These are phyloP conservation scores for Syzygium aromaticum DNA, from an alignment of 345 rosid species.

Conservation along the genomic window DNA sequence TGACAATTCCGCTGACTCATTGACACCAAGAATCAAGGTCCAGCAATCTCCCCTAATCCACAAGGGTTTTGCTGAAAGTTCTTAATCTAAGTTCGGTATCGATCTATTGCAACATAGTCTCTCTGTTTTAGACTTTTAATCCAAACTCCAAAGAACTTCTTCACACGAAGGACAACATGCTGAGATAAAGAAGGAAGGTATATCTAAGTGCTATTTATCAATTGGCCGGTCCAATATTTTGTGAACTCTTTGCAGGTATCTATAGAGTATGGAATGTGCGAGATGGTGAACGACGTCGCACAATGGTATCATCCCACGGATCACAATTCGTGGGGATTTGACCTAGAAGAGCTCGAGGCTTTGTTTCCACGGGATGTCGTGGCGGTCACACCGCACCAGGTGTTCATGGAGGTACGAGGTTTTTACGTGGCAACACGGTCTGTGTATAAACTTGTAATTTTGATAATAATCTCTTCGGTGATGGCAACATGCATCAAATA, in stretches of 20 bases:
- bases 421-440: too few relatives aligned
- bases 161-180: not conserved
- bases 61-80: not conserved
- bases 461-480: too few relatives aligned
- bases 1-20: constrained; percentile 19
- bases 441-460: too few relatives aligned
- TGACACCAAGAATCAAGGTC: constrained; percentile 16
- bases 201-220: not conserved
- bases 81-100: too few relatives aligned
- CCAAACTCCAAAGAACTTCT: too few relatives aligned
- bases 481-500: too few relatives aligned
- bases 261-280: constrained; percentile 74
- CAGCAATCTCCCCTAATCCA: not conserved
- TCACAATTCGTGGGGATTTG: constrained; percentile 33
- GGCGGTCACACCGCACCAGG: constrained; percentile 31
- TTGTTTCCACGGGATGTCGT: constrained; percentile 47
- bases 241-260: constrained; percentile 34
- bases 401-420: constrained; percentile 41
- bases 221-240: too few relatives aligned
- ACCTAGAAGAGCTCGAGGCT: constrained; percentile 44
- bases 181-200: too few relatives aligned
- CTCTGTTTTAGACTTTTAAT: not conserved
- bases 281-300: constrained; percentile 57
- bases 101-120: not conserved
- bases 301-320: constrained; percentile 42